Percentiles rank a stretch among this genome's conserved stretches.
These are phyloP conservation scores for Chenopodium suecicum DNA, from an alignment of 148 eudicot species.

Conservation along the genomic window DNA sequence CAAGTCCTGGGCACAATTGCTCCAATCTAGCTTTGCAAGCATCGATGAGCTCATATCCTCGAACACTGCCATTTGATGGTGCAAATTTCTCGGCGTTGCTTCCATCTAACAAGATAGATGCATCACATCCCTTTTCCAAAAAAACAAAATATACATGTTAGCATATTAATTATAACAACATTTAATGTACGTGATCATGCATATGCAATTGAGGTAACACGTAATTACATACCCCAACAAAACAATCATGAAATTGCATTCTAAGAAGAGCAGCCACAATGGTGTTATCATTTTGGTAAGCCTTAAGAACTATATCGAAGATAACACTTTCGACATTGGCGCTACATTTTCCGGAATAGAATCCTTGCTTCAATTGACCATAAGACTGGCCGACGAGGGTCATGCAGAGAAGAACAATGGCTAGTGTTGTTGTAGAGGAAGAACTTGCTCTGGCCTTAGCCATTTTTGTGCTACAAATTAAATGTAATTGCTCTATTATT, in stretches of 20 bases:
- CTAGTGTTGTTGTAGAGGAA: constrained; percentile 8
- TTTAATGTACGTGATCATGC: no score
- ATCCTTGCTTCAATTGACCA: constrained; percentile 28
- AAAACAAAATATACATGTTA: no score
- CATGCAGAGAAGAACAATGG: constrained; percentile 31
- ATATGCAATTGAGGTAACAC: neutral
- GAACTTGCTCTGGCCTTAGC: constrained; percentile 7
- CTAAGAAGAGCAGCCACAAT: constrained; percentile 40
- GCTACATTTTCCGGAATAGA: constrained; percentile 37
- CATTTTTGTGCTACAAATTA: neutral
- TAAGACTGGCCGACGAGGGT: constrained; percentile 23
- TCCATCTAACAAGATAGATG: constrained; percentile 48
- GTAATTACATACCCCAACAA: constrained; percentile 23
- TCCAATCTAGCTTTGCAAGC: constrained; percentile 35
- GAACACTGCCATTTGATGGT: constrained; percentile 26
- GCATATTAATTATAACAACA: neutral
- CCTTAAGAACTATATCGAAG: constrained; percentile 8
- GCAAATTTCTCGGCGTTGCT: constrained; percentile 33
- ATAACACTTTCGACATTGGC: constrained; percentile 38
- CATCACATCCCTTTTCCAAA: constrained; percentile 49
- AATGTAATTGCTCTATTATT: no score
- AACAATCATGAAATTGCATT: constrained; percentile 47
- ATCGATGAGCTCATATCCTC: constrained; percentile 41
- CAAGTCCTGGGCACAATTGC: constrained; percentile 34
- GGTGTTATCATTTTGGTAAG: constrained; percentile 24